These are phyloP conservation scores for Circinella minor DNA, from an alignment of 371 early-diverging fungal species.

Conservation along the genomic window DNA sequence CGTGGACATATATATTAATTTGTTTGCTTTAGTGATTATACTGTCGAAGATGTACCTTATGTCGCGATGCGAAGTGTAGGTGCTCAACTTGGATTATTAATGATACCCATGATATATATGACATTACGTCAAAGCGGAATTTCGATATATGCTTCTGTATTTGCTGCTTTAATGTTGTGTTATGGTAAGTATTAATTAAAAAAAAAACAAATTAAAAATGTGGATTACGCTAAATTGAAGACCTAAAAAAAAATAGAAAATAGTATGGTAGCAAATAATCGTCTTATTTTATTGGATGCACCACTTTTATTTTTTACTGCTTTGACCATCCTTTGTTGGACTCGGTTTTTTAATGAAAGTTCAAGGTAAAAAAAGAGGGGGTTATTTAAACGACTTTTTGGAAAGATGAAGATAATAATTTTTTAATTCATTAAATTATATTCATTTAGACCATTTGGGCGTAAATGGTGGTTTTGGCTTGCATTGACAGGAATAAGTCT, in stretches of 20 bases:
- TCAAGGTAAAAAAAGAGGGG: not conserved
- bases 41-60: constrained; percentile 76
- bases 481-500: constrained; percentile 70
- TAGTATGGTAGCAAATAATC: constrained; percentile 85
- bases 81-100: constrained; percentile 72
- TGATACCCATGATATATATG: constrained; percentile 83
- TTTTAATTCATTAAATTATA: not conserved
- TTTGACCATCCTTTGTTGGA: constrained; percentile 76
- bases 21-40: constrained; percentile 23
- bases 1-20: not conserved
- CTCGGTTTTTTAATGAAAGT: constrained; percentile 71
- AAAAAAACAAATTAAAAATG: not conserved
- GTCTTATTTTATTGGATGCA: constrained; percentile 91
- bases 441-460: constrained; percentile 56
- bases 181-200: constrained; percentile 60
- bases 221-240: not conserved
- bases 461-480: constrained; percentile 78
- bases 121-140: constrained; percentile 80
- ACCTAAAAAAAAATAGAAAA: constrained; percentile 66
- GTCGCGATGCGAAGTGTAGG: constrained; percentile 81
- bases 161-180: constrained; percentile 71
- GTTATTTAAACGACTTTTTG: not conserved
- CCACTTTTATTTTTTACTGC: constrained; percentile 86
- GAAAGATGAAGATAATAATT: not conserved
- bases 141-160: constrained; percentile 67